Base-by-base conservation (phyloP, 371 early-diverging fungal species). In the Haplosporangium sp. region DNA sequence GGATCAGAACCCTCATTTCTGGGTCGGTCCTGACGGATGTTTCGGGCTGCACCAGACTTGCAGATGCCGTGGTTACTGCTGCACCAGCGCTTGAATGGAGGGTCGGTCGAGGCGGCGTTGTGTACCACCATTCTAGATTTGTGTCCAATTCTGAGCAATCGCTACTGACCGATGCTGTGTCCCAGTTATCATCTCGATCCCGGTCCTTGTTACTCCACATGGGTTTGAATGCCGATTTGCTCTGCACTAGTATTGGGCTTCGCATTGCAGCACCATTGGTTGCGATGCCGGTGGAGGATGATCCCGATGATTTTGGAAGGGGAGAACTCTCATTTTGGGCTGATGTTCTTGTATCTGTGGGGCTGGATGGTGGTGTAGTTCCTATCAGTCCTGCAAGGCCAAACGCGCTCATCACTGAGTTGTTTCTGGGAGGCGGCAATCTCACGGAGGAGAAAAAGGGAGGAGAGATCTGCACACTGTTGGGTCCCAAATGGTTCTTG, bases 101-200 rank as follows among this genome's bases (percentile, higher is more conserved):
- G 0, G 69, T 47, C 0, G 66, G 47, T 46, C 69, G 71, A 20
- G 77, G 77, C 2, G 77, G 77, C 43, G 55, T 62, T 0, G 77
- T 76, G 47, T 76, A 76, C 77, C 77, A 76, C 77, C 77, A 76
- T 37, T 76, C 77, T 16, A 59, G 21, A 16, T 57, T n/a, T 0
- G 77, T 36, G 21, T 70, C 77, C 14, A 63, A 71, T 23, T 76
- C 77, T 7, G 77, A 76, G 20, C 48, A 63, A 36, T 76, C 77
- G 42, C 77, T 76, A 20, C 63, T 71, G 16, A 71, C 36, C 12
- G 77, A 76, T n/a, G 70, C 50, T 4, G 70, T 48, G 41, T 76
- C 77, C 77, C 77, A 76, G 47, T 76, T 67, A 29, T 76, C 77
- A 20, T 76, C 77, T 14, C 67, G 59, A n/a, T 76, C 77, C 16